A percentile compares a stretch with the other conserved stretches of the same genome.
These are phyloP conservation scores for Pythium aphanidermatum DNA, from an alignment of 352 stramenopile genomes.

Conservation along the genomic window DNA sequence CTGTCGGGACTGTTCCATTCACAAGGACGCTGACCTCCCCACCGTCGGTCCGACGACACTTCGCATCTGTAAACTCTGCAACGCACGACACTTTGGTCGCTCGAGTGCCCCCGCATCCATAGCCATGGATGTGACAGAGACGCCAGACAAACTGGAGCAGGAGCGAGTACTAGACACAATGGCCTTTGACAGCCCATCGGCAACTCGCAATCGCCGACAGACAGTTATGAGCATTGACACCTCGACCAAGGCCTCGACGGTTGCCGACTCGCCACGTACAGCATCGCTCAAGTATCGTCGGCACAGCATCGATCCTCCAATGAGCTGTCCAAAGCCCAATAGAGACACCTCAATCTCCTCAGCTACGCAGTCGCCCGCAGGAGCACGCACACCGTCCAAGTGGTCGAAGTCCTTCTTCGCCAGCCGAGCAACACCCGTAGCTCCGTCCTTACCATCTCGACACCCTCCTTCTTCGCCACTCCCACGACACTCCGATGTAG, in stretches of 20 bases:
- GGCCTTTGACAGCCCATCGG: constrained; percentile 8
- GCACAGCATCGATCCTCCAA: constrained; percentile 9
- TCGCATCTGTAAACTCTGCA: constrained; percentile 59
- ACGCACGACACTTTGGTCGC: constrained; percentile 24
- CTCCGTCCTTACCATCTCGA: background rate
- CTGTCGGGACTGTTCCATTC: constrained; percentile 62
- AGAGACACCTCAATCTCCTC: background rate
- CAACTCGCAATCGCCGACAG: background rate
- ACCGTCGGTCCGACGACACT: constrained; percentile 57
- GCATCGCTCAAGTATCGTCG: background rate
- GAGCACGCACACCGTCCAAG: background rate
- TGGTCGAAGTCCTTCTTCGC: constrained; percentile 20
- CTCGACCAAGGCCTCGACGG: constrained; percentile 4
- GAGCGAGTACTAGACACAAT: constrained; percentile 11
- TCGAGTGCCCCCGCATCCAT: constrained; percentile 18
- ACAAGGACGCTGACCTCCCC: constrained; percentile 64
- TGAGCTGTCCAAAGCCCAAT: constrained; percentile 20
- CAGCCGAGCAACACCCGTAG: background rate
- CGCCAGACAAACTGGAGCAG: constrained; percentile 1
- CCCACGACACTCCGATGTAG: too few species aligned
- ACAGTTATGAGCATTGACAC: constrained; percentile 8
- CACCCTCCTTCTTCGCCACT: background rate
- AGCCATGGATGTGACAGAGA: constrained; percentile 10
- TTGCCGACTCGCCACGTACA: background rate
- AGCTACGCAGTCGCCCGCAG: background rate